Evolutionary conservation across 129 eudicot species (phyloP).

Genomic region (Pulicaria dysenterica): DNA sequence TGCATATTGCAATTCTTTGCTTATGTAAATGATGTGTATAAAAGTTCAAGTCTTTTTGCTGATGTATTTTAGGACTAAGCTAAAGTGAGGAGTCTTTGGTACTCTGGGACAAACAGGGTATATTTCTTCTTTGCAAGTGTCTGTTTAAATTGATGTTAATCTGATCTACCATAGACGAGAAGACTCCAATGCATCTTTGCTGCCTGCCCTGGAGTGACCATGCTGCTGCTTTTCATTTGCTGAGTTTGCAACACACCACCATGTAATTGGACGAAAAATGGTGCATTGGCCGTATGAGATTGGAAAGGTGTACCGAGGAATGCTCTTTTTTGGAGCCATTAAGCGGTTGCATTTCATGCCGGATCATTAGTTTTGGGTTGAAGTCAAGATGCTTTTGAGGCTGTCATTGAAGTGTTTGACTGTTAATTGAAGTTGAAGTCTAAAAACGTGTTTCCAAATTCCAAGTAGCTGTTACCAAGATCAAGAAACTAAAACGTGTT

Average conservation of each 20-base stretch:
- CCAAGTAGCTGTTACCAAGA: too few species aligned
- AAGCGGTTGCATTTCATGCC: not conserved
- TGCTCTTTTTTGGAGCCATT: not conserved
- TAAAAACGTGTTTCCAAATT: too few species aligned
- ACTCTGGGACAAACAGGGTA: too few species aligned
- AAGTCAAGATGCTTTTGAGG: conserved; percentile 1
- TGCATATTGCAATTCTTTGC: too few species aligned
- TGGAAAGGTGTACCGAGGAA: not conserved
- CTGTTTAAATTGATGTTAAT: not conserved
- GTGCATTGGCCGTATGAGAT: not conserved
- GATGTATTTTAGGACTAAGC: too few species aligned
- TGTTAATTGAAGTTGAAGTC: not conserved
- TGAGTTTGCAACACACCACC: not conserved
- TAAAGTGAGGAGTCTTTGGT: too few species aligned
- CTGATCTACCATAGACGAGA: not conserved
- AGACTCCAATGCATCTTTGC: not conserved
- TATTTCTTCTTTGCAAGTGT: not conserved
- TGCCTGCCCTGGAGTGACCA: not conserved
- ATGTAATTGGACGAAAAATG: not conserved
- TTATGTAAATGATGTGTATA: too few species aligned
- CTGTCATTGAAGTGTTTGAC: not conserved
- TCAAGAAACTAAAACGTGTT: too few species aligned
- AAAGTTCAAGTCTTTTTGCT: too few species aligned
- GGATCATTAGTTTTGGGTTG: not conserved
- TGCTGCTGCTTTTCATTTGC: not conserved